Evolutionary conservation across 1,284 basidiomycete species (phyloP).

Genomic region (Ganoderma multipileum): DNA sequence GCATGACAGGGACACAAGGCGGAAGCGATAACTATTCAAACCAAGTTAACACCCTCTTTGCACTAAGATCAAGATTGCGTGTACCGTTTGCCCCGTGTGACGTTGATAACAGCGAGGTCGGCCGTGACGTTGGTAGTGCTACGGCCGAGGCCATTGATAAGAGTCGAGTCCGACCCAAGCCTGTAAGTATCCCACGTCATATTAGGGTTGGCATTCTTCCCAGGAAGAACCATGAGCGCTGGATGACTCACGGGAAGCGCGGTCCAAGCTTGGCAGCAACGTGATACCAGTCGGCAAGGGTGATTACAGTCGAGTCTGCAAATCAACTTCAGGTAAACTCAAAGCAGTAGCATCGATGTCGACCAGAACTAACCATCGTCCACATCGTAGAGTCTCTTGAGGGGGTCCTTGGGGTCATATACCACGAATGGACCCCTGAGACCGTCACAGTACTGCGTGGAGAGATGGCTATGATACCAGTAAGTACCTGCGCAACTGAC

Average conservation of each 20-base stretch:
- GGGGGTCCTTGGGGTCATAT: constrained; percentile 51
- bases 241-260: constrained; percentile 28
- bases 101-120: constrained; percentile 42
- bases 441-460: constrained; percentile 41
- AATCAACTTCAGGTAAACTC: not conserved
- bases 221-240: not conserved
- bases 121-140: constrained; percentile 32
- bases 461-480: constrained; percentile 35
- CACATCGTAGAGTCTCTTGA: constrained; percentile 46
- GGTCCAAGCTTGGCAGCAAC: constrained; percentile 30
- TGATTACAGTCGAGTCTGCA: constrained; percentile 36
- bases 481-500: constrained; percentile 25
- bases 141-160: constrained; percentile 59
- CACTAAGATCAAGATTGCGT: constrained; percentile 21
- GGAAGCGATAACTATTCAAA: constrained; percentile 39
- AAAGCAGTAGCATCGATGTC: not conserved
- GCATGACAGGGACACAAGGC: constrained; percentile 58
- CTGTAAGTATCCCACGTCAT: constrained; percentile 11
- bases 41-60: not conserved
- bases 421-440: constrained; percentile 46
- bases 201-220: not conserved
- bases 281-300: constrained; percentile 38
- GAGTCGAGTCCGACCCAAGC: constrained; percentile 39
- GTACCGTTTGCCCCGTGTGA: constrained; percentile 43
- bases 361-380: constrained; percentile 43